Base-by-base conservation (phyloP, 1,284 basidiomycete genomes). In the Apiotrichum brassicae region DNA sequence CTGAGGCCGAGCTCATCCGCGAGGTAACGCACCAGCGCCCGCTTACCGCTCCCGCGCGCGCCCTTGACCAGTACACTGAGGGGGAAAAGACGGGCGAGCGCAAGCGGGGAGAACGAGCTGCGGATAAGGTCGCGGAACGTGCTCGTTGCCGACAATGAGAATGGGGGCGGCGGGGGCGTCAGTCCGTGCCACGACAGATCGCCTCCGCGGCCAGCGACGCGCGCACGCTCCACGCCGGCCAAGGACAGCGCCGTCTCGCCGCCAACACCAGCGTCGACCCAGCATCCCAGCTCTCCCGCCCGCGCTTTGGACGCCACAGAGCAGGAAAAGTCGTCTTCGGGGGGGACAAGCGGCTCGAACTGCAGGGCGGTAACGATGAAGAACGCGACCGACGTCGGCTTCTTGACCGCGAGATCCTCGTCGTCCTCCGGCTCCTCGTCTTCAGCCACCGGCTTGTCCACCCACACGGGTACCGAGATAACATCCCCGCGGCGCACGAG, bases 311-410 rank as follows among this genome's bases (percentile, higher is more conserved):
- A 70, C 18, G 59, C 72, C 38, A 54, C 54, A 28, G 32, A 80
- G 58, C 22, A 82, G 66, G 62, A 48, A 48, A 74, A 74, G 54
- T 74, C 72, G 22, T 72, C 66, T 44, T 72, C 71, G 9, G 68
- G 57, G 0, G 69, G 62, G 1, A 67, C 57, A 19, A 73, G 62
- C 1, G 71, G 71, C 48, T 82, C 82, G 59, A 83, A 80, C 32
- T 87, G 82, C 20, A 97, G 73, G 47, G 85, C 81, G 9, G 87
- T 86, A 48, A 97, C 77, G 51, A 83, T 75, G 70, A 97, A 97
- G 70, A 82, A 89, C 0, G 83, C 81, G 12, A 79, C 63, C 0
- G 66, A 76, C 44, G 68, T 78, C 46, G 61, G 72, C 16, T 42
- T 24, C 37, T 24, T 36, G 24, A 22, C 25, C 42, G 46, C 46